These are phyloP conservation scores for Cercis canadensis DNA, from an alignment of 306 rosid genomes.

Conservation along the genomic window DNA sequence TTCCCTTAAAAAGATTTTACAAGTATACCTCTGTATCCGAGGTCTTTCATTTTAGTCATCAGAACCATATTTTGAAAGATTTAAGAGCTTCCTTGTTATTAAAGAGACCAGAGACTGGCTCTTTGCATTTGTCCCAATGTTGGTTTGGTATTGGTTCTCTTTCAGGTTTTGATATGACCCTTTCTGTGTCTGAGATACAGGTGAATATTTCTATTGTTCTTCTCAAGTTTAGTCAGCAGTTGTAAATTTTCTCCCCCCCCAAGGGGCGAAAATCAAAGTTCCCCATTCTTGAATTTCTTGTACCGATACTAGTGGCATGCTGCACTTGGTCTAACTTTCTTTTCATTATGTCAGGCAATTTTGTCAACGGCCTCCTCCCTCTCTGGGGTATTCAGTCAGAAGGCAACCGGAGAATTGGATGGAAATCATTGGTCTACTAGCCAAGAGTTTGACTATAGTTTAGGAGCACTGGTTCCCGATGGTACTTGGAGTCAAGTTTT, in stretches of 20 bases:
- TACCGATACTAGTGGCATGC: conserved; percentile 1
- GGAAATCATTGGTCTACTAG: conserved; percentile 45
- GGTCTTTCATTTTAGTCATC: conserved; percentile 45
- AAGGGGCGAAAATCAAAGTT: no score
- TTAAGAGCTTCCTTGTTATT: conserved; percentile 60
- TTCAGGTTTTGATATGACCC: conserved; percentile 64
- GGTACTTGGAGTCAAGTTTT: conserved; percentile 54
- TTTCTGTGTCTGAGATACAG: conserved; percentile 78
- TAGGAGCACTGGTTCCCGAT: conserved; percentile 73
- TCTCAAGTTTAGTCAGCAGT: conserved; percentile 25
- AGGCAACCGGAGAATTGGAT: conserved; percentile 39
- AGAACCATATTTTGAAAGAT: conserved; percentile 61
- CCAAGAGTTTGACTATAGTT: conserved; percentile 49
- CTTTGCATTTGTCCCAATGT: conserved; percentile 40
- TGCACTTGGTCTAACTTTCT: conserved; percentile 34
- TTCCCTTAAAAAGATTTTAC: conserved; percentile 31
- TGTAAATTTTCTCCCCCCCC: conserved; percentile 1
- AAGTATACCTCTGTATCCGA: conserved; percentile 31
- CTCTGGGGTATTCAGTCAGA: conserved; percentile 55
- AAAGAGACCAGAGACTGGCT: conserved; percentile 53
- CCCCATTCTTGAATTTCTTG: not conserved
- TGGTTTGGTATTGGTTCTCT: conserved; percentile 77
- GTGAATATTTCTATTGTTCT: conserved; percentile 46
- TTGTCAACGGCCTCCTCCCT: conserved; percentile 65
- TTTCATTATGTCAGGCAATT: conserved; percentile 57